These are phyloP conservation scores for Gelatoporia subvermispora DNA, from an alignment of 768 basidiomycete species.

Conservation along the genomic window DNA sequence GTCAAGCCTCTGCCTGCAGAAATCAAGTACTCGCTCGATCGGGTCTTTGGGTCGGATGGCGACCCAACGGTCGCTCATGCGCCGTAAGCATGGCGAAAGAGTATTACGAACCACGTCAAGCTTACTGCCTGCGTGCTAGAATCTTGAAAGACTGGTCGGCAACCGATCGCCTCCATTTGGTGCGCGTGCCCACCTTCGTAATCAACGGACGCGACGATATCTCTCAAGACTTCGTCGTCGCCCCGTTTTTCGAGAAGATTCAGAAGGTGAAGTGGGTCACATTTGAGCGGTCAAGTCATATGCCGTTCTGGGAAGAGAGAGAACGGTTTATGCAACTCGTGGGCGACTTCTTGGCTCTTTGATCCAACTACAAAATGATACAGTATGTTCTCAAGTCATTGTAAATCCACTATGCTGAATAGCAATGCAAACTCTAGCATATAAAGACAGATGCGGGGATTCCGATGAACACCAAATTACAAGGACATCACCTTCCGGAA, in stretches of 20 bases:
- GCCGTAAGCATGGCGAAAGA: too few relatives aligned
- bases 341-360: too few relatives aligned
- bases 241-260: conserved; percentile 21
- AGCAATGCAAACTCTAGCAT: too few relatives aligned
- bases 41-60: conserved; percentile 24
- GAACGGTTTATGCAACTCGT: conserved; percentile 22
- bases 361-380: too few relatives aligned
- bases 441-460: too few relatives aligned
- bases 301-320: conserved; percentile 26
- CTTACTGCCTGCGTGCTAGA: conserved; percentile 1
- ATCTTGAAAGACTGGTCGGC: conserved; percentile 25
- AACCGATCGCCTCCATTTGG: conserved; percentile 20
- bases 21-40: conserved; percentile 27
- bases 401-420: too few relatives aligned
- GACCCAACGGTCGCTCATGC: conserved; percentile 41
- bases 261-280: conserved; percentile 25
- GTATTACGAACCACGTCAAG: too few relatives aligned
- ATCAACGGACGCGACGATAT: conserved; percentile 26
- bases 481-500: too few relatives aligned
- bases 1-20: conserved; percentile 39
- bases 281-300: conserved; percentile 27
- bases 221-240: conserved; percentile 23
- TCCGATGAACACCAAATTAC: too few relatives aligned
- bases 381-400: too few relatives aligned
- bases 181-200: conserved; percentile 24